These are phyloP conservation scores for Cyclotella baltica DNA, from an alignment of 108 stramenopile genomes.

Conservation along the genomic window DNA sequence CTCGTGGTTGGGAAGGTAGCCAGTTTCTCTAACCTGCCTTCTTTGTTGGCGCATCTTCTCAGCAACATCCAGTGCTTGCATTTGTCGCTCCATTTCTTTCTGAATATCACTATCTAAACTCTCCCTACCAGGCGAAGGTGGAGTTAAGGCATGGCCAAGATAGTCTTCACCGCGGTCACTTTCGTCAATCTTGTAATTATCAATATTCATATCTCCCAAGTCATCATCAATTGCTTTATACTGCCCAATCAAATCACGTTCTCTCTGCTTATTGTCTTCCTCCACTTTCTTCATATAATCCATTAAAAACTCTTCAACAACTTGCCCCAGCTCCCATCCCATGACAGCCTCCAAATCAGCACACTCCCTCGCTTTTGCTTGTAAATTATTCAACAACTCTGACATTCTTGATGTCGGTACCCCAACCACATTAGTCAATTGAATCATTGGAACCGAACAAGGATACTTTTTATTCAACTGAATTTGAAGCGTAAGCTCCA, in stretches of 20 bases:
- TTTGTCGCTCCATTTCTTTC: conserved; percentile 57
- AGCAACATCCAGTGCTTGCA: conserved; percentile 55
- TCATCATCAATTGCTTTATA: conserved; percentile 2
- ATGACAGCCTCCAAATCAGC: conserved; percentile 68
- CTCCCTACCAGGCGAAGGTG: neutral
- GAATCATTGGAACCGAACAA: conserved; percentile 66
- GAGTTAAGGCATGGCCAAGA: neutral
- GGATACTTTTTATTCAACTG: conserved; percentile 75
- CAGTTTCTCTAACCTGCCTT: conserved; percentile 1
- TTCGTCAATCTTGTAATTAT: conserved; percentile 13
- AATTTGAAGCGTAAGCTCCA: conserved; percentile 42
- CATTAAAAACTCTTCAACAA: conserved; percentile 76
- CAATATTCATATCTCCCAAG: conserved; percentile 5
- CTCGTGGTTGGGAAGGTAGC: conserved; percentile 5
- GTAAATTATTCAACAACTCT: conserved; percentile 48
- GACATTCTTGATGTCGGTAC: conserved; percentile 35
- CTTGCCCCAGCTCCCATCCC: conserved; percentile 79
- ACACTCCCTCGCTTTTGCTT: conserved; percentile 59
- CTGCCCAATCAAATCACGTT: conserved; percentile 23
- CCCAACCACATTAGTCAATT: conserved; percentile 59
- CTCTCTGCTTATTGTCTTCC: conserved; percentile 45
- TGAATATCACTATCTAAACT: conserved; percentile 45
- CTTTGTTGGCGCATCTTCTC: conserved; percentile 34
- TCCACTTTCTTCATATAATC: conserved; percentile 40
- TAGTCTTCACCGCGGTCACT: conserved; percentile 17